These are phyloP conservation scores for Wickerhamomyces xylosicus DNA, from an alignment of 805 yeast species.

Conservation along the genomic window DNA sequence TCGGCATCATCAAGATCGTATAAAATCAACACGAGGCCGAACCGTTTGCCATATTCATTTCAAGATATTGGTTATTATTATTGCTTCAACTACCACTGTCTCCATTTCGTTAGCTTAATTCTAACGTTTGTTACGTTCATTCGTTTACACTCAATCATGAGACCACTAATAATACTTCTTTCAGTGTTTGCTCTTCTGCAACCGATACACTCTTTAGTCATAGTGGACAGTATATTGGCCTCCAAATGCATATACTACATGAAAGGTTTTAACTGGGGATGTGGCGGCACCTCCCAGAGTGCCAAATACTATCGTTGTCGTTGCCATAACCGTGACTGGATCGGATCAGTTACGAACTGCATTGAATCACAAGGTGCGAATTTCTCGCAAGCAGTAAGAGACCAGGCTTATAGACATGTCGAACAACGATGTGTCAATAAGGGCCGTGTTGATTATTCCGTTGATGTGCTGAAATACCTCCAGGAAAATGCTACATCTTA, in stretches of 20 bases:
- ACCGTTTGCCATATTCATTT: no score
- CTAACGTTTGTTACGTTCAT: neutral
- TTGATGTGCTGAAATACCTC: conserved; percentile 23
- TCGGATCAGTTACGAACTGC: conserved; percentile 34
- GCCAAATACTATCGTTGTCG: conserved; percentile 27
- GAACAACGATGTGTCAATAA: conserved; percentile 25
- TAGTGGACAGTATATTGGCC: conserved; percentile 28
- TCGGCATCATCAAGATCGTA: no score
- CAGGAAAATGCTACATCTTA: conserved; percentile 26
- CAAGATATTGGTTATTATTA: no score
- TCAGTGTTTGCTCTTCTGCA: neutral
- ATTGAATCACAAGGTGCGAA: conserved; percentile 21
- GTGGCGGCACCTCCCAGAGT: conserved; percentile 24
- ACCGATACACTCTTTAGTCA: conserved; percentile 8
- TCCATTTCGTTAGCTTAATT: no score
- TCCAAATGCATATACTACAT: conserved; percentile 31
- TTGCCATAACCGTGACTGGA: conserved; percentile 32
- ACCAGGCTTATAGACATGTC: conserved; percentile 32
- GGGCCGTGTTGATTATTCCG: conserved; percentile 23
- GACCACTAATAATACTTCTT: neutral
- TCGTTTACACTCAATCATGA: neutral
- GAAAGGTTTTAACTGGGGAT: conserved; percentile 32
- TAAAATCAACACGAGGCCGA: no score
- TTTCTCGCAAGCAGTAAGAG: conserved; percentile 13
- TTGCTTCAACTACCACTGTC: no score